Conservation (phyloP, 1,139 yeast genomes). For the Sporopachydermia cereana region DNA sequence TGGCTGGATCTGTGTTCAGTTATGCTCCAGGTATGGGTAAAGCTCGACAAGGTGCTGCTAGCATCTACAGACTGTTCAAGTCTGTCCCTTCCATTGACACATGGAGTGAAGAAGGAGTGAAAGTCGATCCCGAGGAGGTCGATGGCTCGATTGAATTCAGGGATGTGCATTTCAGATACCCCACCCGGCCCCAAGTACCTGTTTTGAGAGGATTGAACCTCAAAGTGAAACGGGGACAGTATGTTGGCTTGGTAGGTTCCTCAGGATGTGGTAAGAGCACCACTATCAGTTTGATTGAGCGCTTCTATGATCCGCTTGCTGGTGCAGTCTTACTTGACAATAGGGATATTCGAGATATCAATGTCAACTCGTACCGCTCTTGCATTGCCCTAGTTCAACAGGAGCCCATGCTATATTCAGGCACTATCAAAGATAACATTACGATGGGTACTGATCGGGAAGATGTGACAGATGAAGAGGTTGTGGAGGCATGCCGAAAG, state of each 20-base stretch:
- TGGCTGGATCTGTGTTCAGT: constrained; percentile 37
- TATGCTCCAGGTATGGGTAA: constrained; percentile 42
- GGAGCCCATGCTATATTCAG: constrained; percentile 59
- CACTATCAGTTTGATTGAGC: constrained; percentile 44
- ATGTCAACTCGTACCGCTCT: constrained; percentile 48
- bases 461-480: constrained; percentile 32
- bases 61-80: constrained; percentile 36
- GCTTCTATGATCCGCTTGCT: constrained; percentile 39
- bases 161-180: constrained; percentile 52
- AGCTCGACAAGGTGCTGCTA: constrained; percentile 44
- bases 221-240: constrained; percentile 47
- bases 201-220: constrained; percentile 48
- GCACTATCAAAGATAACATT: constrained; percentile 54
- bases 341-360: constrained; percentile 39
- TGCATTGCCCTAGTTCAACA: constrained; percentile 63
- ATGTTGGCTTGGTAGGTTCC: constrained; percentile 69
- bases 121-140: constrained; percentile 23
- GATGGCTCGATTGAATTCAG: constrained; percentile 39
- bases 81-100: constrained; percentile 34
- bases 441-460: constrained; percentile 36
- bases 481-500: constrained; percentile 28
- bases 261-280: constrained; percentile 72
- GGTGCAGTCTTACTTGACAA: constrained; percentile 51
- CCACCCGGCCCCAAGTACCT: constrained; percentile 48
- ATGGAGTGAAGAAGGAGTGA: constrained; percentile 30